These are phyloP conservation scores for Adansonia gregorii DNA, from an alignment of 441 rosid genomes.

Conservation along the genomic window DNA sequence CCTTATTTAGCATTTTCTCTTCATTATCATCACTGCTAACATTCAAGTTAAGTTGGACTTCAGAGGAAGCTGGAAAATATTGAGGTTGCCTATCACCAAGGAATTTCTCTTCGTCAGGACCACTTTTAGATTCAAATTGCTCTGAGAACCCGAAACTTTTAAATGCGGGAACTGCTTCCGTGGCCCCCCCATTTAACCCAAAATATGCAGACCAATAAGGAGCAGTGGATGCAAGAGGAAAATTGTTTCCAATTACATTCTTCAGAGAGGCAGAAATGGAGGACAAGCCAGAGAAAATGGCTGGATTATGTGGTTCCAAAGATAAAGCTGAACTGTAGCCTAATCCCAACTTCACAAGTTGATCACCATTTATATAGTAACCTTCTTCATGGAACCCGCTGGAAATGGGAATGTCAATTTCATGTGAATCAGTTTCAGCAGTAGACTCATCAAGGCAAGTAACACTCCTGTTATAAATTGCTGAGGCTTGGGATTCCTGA, in stretches of 20 bases:
- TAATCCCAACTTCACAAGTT: constrained; percentile 38
- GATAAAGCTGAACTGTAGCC: constrained; percentile 52
- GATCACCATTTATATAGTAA: constrained; percentile 39
- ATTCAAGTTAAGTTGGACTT: constrained; percentile 33
- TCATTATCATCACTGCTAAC: constrained; percentile 43
- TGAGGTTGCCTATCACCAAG: constrained; percentile 41
- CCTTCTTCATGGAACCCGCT: constrained; percentile 46
- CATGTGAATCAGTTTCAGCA: constrained; percentile 35
- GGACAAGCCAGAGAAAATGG: constrained; percentile 73
- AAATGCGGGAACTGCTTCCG: constrained; percentile 49
- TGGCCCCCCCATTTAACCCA: constrained; percentile 49
- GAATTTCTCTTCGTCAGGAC: constrained; percentile 44
- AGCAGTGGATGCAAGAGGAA: constrained; percentile 48
- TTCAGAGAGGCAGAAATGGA: constrained; percentile 72
- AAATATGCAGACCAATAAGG: constrained; percentile 59
- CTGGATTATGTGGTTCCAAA: constrained; percentile 77
- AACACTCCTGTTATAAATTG: constrained; percentile 31
- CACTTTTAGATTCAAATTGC: constrained; percentile 36
- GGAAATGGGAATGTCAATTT: constrained; percentile 55
- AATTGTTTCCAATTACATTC: constrained; percentile 56
- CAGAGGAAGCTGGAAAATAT: constrained; percentile 39
- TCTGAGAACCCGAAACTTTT: constrained; percentile 41
- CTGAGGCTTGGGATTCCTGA: constrained; percentile 37
- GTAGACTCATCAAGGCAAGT: constrained; percentile 39
- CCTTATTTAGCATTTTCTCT: constrained; percentile 44